These are phyloP conservation scores for Diplodia sapinea DNA, from an alignment of 2,329 filamentous ascomycete species.

Conservation along the genomic window DNA sequence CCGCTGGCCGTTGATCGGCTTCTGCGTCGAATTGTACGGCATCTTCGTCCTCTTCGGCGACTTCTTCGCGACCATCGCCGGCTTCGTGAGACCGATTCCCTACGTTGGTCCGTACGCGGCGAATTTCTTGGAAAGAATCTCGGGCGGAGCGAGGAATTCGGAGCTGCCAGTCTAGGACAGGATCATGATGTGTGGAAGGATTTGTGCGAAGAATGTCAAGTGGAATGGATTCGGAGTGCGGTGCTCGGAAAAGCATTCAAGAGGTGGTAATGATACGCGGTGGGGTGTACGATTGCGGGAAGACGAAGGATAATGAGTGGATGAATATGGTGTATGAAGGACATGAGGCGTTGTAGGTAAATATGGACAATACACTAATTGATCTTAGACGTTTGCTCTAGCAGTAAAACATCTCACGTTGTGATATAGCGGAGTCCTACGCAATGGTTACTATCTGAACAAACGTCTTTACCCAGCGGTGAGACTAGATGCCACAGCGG, in stretches of 20 bases:
- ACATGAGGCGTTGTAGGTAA: constrained; percentile 23
- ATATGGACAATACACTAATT: constrained; percentile 18
- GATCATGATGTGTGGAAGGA: not conserved
- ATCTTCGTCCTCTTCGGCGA: constrained; percentile 94
- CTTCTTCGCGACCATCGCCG: constrained; percentile 89
- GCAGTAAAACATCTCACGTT: not conserved
- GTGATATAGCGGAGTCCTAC: not conserved
- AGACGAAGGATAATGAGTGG: not conserved
- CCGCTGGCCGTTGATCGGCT: constrained; percentile 90
- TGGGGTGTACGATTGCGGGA: constrained; percentile 9
- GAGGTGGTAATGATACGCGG: not conserved
- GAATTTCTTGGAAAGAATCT: constrained; percentile 70
- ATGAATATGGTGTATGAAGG: constrained; percentile 10
- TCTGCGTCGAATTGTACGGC: constrained; percentile 88
- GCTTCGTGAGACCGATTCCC: constrained; percentile 83
- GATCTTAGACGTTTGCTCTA: not conserved
- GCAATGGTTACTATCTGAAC: not conserved
- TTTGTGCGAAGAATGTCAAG: not conserved
- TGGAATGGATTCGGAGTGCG: not conserved
- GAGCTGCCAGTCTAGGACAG: constrained; percentile 73
- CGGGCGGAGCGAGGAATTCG: constrained; percentile 72
- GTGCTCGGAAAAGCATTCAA: not conserved
- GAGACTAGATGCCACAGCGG: no score
- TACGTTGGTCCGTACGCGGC: constrained; percentile 88
- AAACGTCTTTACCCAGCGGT: no score